Evolutionary conservation across 2,329 filamentous ascomycete genomes (phyloP).

Genomic region (Ophiostoma himal-ulmi): DNA sequence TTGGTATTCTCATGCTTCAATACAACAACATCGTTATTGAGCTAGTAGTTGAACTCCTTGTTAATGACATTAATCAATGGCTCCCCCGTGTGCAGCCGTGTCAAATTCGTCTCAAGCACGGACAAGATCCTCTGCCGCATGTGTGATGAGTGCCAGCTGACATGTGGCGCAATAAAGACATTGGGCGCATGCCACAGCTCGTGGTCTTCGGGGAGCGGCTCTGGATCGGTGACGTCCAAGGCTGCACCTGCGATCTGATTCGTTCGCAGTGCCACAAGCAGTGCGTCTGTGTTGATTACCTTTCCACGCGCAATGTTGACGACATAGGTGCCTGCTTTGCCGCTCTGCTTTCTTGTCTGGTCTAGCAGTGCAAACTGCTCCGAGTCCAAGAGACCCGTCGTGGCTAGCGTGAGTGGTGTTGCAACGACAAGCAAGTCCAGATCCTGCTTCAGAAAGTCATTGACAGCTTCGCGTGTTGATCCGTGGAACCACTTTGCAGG

Average conservation of each 20-base stretch:
- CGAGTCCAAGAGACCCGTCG: slow-evolving; percentile 44
- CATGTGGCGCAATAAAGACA: slow-evolving; percentile 55
- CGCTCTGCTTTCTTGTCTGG: slow-evolving; percentile 18
- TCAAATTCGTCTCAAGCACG: slow-evolving; percentile 40
- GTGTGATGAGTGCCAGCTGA: slow-evolving; percentile 39
- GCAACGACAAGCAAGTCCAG: slow-evolving; percentile 50
- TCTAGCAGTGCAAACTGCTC: slow-evolving; percentile 45
- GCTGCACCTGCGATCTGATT: slow-evolving; percentile 56
- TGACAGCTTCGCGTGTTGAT: slow-evolving; percentile 38
- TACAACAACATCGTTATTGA: not conserved
- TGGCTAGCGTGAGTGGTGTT: slow-evolving; percentile 46
- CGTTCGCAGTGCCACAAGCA: slow-evolving; percentile 56
- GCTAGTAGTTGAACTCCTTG: slow-evolving; percentile 26
- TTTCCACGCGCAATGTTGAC: slow-evolving; percentile 64
- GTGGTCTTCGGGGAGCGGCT: slow-evolving; percentile 64
- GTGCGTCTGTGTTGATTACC: slow-evolving; percentile 45
- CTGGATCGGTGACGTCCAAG: slow-evolving; percentile 73
- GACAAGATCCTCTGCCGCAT: slow-evolving; percentile 39
- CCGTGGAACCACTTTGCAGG: slow-evolving; percentile 49
- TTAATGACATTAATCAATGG: slow-evolving; percentile 26
- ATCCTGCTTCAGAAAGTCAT: slow-evolving; percentile 45
- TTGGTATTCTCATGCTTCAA: too few species aligned
- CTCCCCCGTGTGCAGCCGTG: slow-evolving; percentile 23
- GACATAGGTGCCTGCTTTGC: slow-evolving; percentile 50
- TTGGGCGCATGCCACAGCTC: slow-evolving; percentile 66